Conservation (phyloP, 164 flowering plant species). For the Macadamia integrifolia region DNA sequence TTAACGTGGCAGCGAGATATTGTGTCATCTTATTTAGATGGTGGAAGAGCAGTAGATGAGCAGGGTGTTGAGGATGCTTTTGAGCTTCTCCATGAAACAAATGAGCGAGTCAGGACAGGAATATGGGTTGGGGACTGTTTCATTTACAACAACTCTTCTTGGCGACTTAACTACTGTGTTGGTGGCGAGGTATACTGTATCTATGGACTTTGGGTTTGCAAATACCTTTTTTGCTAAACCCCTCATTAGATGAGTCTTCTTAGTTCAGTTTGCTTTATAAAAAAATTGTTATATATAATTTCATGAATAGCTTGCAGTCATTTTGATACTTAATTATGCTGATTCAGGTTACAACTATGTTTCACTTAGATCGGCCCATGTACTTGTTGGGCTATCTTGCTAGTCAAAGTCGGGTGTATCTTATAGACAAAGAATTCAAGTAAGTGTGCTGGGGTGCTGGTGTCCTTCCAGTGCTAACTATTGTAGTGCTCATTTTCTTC, state of each 20-base stretch:
- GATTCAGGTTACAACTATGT: constrained; percentile 93
- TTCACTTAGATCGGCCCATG: constrained; percentile 98
- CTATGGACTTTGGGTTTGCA: not conserved
- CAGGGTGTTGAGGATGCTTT: constrained; percentile 97
- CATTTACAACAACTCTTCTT: constrained; percentile 84
- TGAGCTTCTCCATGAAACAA: constrained; percentile 89
- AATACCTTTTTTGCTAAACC: not conserved
- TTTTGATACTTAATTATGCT: constrained; percentile 4
- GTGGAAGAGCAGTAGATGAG: constrained; percentile 82
- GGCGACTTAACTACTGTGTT: constrained; percentile 97
- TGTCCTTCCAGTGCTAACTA: not conserved
- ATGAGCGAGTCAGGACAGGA: constrained; percentile 93
- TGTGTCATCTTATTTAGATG: constrained; percentile 75
- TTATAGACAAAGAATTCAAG: constrained; percentile 99
- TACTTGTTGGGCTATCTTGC: constrained; percentile 96
- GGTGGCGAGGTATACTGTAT: constrained; percentile 84
- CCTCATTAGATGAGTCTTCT: no score
- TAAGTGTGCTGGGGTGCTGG: constrained; percentile 34
- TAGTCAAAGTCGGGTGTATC: constrained; percentile 88
- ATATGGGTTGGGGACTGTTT: constrained; percentile 98
- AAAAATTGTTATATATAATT: not conserved
- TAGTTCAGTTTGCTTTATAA: not conserved
- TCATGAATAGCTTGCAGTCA: not conserved
- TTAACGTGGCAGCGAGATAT: constrained; percentile 63
- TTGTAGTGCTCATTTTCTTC: not conserved